These are phyloP conservation scores for Trichoderma endophyticum DNA, from an alignment of 2,329 filamentous ascomycete species.

Conservation along the genomic window DNA sequence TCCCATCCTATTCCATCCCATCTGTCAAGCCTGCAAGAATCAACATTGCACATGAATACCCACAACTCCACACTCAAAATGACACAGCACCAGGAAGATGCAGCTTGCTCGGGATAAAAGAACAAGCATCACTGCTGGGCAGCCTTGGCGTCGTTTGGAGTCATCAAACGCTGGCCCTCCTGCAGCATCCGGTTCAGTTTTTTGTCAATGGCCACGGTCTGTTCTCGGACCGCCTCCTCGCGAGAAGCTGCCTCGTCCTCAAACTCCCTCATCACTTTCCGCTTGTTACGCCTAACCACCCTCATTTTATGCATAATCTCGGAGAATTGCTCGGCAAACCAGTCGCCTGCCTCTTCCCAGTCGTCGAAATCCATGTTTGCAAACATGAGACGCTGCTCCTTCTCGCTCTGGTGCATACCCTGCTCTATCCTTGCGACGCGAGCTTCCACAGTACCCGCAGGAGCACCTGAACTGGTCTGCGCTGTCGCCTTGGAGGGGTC, in stretches of 20 bases:
- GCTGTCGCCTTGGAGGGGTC: constrained; percentile 49
- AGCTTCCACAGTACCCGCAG: constrained; percentile 41
- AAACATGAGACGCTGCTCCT: constrained; percentile 51
- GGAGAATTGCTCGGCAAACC: constrained; percentile 56
- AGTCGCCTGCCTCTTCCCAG: constrained; percentile 59
- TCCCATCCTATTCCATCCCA: background rate
- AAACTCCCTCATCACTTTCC: constrained; percentile 48
- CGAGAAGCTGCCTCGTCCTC: constrained; percentile 54
- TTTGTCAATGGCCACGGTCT: constrained; percentile 52
- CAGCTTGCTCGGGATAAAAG: background rate
- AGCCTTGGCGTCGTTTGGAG: constrained; percentile 33
- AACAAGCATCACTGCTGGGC: background rate
- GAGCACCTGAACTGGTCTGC: constrained; percentile 34
- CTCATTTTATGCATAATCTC: constrained; percentile 48
- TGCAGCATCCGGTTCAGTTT: constrained; percentile 55
- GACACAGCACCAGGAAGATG: background rate
- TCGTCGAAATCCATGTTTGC: constrained; percentile 51
- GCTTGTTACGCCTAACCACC: constrained; percentile 48
- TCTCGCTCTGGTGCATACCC: constrained; percentile 44
- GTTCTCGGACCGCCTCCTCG: constrained; percentile 52
- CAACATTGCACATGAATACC: background rate
- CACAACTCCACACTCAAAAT: constrained; percentile 12
- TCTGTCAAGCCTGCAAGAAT: background rate
- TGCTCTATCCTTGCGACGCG: constrained; percentile 49
- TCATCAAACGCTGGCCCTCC: constrained; percentile 56